A percentile compares a stretch with the other conserved stretches of the same genome.
These are phyloP conservation scores for Aspergillus niger DNA, from an alignment of 2,329 filamentous ascomycete genomes.

Conservation along the genomic window DNA sequence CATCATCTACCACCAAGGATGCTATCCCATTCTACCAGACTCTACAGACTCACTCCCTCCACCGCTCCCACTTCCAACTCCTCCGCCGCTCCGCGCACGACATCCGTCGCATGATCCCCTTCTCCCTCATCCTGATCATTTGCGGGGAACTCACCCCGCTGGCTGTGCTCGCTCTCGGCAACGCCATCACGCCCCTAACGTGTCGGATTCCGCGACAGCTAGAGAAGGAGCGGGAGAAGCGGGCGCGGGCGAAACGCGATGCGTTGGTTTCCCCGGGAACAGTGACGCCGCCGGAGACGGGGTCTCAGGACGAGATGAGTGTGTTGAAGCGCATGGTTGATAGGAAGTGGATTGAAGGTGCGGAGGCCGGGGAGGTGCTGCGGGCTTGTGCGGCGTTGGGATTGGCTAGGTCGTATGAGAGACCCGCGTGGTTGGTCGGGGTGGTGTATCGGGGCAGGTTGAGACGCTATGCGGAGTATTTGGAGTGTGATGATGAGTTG, in stretches of 20 bases:
- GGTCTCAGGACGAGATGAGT: constrained; percentile 33
- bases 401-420: constrained; percentile 38
- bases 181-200: constrained; percentile 71
- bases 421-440: constrained; percentile 44
- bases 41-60: neutral
- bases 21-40: constrained; percentile 16
- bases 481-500: constrained; percentile 71
- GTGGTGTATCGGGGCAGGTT: constrained; percentile 58
- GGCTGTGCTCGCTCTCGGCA: constrained; percentile 69
- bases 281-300: constrained; percentile 16
- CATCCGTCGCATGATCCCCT: constrained; percentile 73
- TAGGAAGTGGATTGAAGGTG: constrained; percentile 22
- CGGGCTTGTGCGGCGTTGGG: constrained; percentile 39
- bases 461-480: constrained; percentile 58
- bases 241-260: constrained; percentile 48
- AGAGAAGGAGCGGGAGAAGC: constrained; percentile 53
- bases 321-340: constrained; percentile 28
- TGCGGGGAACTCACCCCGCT: constrained; percentile 87
- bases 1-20: constrained; percentile 7
- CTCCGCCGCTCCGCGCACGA: constrained; percentile 70
- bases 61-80: constrained; percentile 69
- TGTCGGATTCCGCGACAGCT: constrained; percentile 82
- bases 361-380: constrained; percentile 30
- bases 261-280: constrained; percentile 26
- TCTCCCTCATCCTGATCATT: constrained; percentile 72